Conservation (phyloP, 768 basidiomycete genomes). For the Tylopilus sp. region DNA sequence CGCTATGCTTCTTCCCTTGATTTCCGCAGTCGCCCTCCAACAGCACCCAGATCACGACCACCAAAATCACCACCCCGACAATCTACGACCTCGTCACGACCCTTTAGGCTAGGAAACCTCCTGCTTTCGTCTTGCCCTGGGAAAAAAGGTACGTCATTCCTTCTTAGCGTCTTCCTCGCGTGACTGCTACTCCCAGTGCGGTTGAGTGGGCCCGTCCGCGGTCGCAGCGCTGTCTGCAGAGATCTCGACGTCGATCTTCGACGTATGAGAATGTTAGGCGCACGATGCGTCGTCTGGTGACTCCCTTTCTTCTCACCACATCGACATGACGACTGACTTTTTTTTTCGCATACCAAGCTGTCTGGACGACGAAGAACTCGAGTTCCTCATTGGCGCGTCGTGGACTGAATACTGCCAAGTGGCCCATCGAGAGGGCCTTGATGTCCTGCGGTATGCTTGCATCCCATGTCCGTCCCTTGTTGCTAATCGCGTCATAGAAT, state of each 20-base stretch:
- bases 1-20: background rate
- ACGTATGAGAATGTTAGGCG: conserved; percentile 70
- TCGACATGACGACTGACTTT: background rate
- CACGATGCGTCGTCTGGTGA: conserved; percentile 82
- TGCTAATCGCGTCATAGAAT: conserved; percentile 43
- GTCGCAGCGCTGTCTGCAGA: conserved; percentile 78
- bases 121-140: conserved; percentile 90
- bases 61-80: conserved; percentile 8
- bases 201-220: conserved; percentile 69
- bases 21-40: conserved; percentile 14
- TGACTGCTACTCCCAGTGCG: conserved; percentile 41
- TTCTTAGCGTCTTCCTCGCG: background rate
- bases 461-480: background rate
- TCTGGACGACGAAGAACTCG: conserved; percentile 80
- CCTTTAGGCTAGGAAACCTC: conserved; percentile 71
- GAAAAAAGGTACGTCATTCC: conserved; percentile 65
- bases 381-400: conserved; percentile 73
- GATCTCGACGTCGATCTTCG: conserved; percentile 74
- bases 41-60: conserved; percentile 14
- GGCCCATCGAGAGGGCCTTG: conserved; percentile 64
- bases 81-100: conserved; percentile 13
- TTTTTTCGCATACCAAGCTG: conserved; percentile 46
- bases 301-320: background rate
- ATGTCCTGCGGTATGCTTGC: conserved; percentile 65
- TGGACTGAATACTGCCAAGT: conserved; percentile 72